Conservation (phyloP, 306 rosid species). For the Crataegus laevigata region DNA sequence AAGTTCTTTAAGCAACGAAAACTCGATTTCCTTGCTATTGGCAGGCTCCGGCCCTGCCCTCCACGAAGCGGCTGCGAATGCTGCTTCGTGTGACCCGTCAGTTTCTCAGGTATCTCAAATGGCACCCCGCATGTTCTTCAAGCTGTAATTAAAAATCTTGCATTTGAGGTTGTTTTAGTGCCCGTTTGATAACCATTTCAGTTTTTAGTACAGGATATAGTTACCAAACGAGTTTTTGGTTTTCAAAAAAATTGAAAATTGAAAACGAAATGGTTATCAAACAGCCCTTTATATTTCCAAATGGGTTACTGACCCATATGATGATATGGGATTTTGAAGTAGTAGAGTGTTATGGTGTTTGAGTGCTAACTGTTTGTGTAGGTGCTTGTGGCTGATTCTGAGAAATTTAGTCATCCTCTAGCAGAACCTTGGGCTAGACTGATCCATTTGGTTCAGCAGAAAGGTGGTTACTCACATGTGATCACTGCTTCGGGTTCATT, state of each 20-base stretch:
- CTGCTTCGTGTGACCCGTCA: slow-evolving; percentile 66
- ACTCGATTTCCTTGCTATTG: slow-evolving; percentile 60
- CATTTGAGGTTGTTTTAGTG: background rate
- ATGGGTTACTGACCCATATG: background rate
- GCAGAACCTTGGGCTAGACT: slow-evolving; percentile 91
- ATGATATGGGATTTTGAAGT: background rate
- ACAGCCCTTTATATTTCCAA: background rate
- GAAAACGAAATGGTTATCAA: no score
- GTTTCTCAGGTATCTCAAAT: slow-evolving; percentile 47
- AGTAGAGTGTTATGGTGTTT: background rate
- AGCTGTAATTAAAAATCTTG: background rate
- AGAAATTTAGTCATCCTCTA: slow-evolving; percentile 47
- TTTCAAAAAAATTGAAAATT: no score
- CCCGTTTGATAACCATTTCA: background rate
- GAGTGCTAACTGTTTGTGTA: slow-evolving; percentile 10
- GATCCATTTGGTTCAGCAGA: slow-evolving; percentile 67
- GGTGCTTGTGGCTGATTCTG: slow-evolving; percentile 90
- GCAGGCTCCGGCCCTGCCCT: slow-evolving; percentile 84
- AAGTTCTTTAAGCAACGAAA: slow-evolving; percentile 38
- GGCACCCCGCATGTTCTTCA: background rate
- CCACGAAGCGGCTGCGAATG: slow-evolving; percentile 65
- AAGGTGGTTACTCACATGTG: slow-evolving; percentile 66
- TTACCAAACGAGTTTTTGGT: no score
- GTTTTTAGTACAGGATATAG: no score
- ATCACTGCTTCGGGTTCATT: slow-evolving; percentile 71